These are phyloP conservation scores for Pleurotus tuoliensis DNA, from an alignment of 768 basidiomycete species.

Conservation along the genomic window DNA sequence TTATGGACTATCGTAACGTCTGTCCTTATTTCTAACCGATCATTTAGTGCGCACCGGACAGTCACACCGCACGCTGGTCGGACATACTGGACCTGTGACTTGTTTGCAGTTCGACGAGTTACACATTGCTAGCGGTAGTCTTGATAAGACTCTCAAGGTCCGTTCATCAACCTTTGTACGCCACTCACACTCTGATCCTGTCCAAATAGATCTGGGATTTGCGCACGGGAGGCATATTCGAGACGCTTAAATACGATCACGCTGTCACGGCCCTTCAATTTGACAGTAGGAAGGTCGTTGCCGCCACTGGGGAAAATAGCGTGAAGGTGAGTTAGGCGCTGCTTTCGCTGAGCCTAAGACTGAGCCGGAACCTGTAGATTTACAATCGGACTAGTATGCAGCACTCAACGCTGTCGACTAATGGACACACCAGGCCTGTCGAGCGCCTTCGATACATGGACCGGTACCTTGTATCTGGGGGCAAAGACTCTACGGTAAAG, in stretches of 20 bases:
- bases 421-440: conserved; percentile 90
- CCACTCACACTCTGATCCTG: conserved; percentile 5
- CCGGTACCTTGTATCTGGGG: conserved; percentile 88
- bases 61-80: conserved; percentile 86
- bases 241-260: conserved; percentile 88
- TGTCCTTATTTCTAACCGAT: conserved; percentile 6
- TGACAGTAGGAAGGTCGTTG: conserved; percentile 89
- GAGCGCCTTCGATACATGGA: conserved; percentile 95
- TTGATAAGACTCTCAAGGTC: conserved; percentile 91
- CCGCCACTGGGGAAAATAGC: conserved; percentile 91
- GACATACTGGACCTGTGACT: conserved; percentile 91
- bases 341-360: background rate
- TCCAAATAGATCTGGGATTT: conserved; percentile 90
- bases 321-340: conserved; percentile 58
- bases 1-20: background rate
- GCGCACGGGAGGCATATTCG: conserved; percentile 81
- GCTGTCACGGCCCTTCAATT: conserved; percentile 91
- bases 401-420: conserved; percentile 77
- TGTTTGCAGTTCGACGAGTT: conserved; percentile 96
- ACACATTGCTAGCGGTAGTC: conserved; percentile 86
- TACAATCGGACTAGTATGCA: conserved; percentile 95
- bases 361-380: conserved; percentile 42
- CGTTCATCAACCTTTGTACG: conserved; percentile 20
- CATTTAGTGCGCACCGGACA: conserved; percentile 92
- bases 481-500: conserved; percentile 81